phyloP scores from a whole-genome alignment of 2,329 filamentous ascomycete species.

The Sarocladium oryzae region DNA sequence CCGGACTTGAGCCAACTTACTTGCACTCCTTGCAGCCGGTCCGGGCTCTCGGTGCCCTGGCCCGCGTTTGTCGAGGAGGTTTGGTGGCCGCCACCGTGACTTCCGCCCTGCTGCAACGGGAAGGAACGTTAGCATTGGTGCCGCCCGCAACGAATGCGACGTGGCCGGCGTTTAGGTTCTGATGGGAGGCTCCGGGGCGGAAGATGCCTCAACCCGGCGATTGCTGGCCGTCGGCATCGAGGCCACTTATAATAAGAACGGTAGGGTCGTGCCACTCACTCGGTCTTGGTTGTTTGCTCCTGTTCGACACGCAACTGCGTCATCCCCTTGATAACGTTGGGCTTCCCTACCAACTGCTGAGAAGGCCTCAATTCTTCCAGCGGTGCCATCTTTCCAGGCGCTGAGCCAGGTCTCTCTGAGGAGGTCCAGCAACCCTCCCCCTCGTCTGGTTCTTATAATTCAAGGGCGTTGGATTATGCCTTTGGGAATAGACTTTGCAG shows the following conservation, averaged over 20 bases:
- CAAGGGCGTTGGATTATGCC: no score
- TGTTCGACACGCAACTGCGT: background rate
- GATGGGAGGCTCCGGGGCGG: no score
- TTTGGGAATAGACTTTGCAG: no score
- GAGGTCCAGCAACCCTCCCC: no score
- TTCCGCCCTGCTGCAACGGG: no score
- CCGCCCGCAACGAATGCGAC: background rate
- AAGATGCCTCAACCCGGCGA: no score
- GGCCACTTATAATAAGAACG: no score
- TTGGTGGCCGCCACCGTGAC: background rate
- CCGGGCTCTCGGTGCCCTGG: slow-evolving; percentile 6
- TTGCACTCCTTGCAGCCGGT: slow-evolving; percentile 1
- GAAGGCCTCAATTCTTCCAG: background rate
- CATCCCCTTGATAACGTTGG: background rate
- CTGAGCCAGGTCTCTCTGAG: no score
- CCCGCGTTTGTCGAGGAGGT: background rate
- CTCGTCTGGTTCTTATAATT: no score
- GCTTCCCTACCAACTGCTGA: background rate
- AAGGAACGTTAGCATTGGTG: background rate
- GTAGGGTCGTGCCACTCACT: no score
- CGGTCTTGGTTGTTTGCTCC: background rate
- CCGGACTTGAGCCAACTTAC: background rate
- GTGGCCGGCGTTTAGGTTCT: background rate
- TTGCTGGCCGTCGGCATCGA: no score
- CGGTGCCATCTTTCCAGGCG: background rate